Evolutionary conservation across 192 early-diverging fungal genomes (phyloP).

Genomic region (Linnemannia schmuckeri): DNA sequence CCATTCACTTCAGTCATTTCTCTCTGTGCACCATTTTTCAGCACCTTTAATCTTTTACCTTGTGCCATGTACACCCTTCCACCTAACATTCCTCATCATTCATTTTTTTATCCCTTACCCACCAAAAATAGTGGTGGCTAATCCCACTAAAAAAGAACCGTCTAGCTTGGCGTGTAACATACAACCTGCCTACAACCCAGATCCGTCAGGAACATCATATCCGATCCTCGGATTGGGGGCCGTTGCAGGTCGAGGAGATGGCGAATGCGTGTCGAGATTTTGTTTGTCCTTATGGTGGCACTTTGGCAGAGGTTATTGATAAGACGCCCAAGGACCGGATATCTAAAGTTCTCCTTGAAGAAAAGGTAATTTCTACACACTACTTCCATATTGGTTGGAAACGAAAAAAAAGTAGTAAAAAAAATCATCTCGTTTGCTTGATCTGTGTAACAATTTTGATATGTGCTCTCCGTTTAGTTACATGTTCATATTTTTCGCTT

Average conservation of each 20-base stretch:
- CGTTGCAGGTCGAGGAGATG: conserved; percentile 33
- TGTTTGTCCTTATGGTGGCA: conserved; percentile 41
- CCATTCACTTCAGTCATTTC: no score
- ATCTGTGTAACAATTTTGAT: conserved; percentile 8
- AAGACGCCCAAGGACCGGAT: conserved; percentile 38
- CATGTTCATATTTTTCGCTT: not conserved
- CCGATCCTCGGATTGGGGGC: conserved; percentile 46
- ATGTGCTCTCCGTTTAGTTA: not conserved
- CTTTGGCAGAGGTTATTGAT: conserved; percentile 40
- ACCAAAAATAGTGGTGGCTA: conserved; percentile 39
- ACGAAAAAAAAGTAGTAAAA: not conserved
- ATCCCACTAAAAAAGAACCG: conserved; percentile 44
- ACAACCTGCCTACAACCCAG: conserved; percentile 39
- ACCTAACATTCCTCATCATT: not conserved
- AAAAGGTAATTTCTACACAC: conserved; percentile 26
- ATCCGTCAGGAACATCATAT: conserved; percentile 41
- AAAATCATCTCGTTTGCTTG: not conserved
- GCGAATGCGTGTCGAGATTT: conserved; percentile 29
- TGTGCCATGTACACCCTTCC: not conserved
- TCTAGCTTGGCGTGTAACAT: conserved; percentile 46
- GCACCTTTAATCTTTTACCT: not conserved
- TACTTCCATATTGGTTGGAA: not conserved
- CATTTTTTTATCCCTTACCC: not conserved
- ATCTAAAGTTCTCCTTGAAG: conserved; percentile 42
- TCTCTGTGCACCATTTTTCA: not conserved